A percentile compares a stretch with the other conserved stretches of the same genome.
Conservation (phyloP, 805 yeast genomes). For the Yarrowia yakushimensis region DNA sequence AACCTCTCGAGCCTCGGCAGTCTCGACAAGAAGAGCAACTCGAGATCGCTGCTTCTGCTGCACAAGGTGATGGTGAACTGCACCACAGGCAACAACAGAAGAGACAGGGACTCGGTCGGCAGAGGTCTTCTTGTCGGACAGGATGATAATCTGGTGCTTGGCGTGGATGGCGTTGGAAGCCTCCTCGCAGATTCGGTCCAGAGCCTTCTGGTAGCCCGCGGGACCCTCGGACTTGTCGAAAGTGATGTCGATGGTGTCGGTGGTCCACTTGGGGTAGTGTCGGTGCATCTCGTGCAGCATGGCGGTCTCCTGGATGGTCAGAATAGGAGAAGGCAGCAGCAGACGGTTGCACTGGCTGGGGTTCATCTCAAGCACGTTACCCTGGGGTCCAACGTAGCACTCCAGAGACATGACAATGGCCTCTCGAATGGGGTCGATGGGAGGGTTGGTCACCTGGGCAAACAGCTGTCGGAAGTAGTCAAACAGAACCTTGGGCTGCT, state of each 20-base stretch:
- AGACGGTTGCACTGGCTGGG: conserved; percentile 89
- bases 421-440: conserved; percentile 97
- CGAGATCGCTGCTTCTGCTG: conserved; percentile 94
- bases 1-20: conserved; percentile 96
- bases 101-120: conserved; percentile 72
- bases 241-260: conserved; percentile 80
- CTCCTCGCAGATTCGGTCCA: conserved; percentile 81
- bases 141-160: conserved; percentile 67
- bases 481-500: conserved; percentile 83
- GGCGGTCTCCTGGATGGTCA: conserved; percentile 65
- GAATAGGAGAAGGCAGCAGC: conserved; percentile 75
- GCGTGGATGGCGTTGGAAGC: conserved; percentile 82
- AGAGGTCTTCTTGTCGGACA: conserved; percentile 66
- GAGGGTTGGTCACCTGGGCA: conserved; percentile 98
- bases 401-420: conserved; percentile 95
- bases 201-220: conserved; percentile 76
- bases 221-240: conserved; percentile 79
- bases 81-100: conserved; percentile 89
- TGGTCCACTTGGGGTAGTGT: conserved; percentile 84
- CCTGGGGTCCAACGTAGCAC: conserved; percentile 98
- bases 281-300: conserved; percentile 70
- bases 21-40: conserved; percentile 86
- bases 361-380: conserved; percentile 88
- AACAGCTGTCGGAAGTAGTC: conserved; percentile 94
- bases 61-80: conserved; percentile 94